phyloP scores from a whole-genome alignment of 371 early-diverging fungal genomes.

The Fennellomyces sp. region DNA sequence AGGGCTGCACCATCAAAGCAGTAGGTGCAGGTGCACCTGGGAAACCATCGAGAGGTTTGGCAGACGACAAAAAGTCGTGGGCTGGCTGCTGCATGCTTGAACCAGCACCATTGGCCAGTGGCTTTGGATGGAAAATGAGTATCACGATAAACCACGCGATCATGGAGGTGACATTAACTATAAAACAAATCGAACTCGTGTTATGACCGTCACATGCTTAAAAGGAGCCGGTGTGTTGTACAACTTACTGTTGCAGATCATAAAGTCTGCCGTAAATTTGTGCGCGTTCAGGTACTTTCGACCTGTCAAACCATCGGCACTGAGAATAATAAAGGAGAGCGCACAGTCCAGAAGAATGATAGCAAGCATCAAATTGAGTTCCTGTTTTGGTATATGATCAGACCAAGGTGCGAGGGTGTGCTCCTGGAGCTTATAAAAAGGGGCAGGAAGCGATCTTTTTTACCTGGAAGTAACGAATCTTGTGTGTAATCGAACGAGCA shows the following conservation, averaged over 20 bases:
- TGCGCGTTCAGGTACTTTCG: slow-evolving; percentile 36
- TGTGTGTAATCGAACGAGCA: slow-evolving; percentile 36
- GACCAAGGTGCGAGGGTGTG: too few species aligned
- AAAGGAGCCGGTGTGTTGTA: neutral
- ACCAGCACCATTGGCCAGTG: neutral
- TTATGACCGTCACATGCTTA: slow-evolving; percentile 17
- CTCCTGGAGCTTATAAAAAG: too few species aligned
- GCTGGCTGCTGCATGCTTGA: slow-evolving; percentile 18
- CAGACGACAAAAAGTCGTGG: slow-evolving; percentile 21
- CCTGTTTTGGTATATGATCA: slow-evolving; percentile 18
- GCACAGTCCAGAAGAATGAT: slow-evolving; percentile 33
- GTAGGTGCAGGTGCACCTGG: slow-evolving; percentile 13
- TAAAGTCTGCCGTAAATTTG: slow-evolving; percentile 50
- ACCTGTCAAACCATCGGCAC: slow-evolving; percentile 41
- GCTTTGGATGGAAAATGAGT: slow-evolving; percentile 35
- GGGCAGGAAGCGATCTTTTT: too few species aligned
- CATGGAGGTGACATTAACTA: slow-evolving; percentile 26
- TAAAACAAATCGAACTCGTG: neutral
- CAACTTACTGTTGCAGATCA: slow-evolving; percentile 50
- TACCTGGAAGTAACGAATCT: slow-evolving; percentile 48
- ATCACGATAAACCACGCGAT: slow-evolving; percentile 35
- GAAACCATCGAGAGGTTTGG: slow-evolving; percentile 13
- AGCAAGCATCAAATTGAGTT: slow-evolving; percentile 45
- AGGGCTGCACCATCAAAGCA: slow-evolving; percentile 16
- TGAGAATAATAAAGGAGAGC: slow-evolving; percentile 35